Evolutionary conservation across 2,329 filamentous ascomycete genomes (phyloP), one percentile per base, ranked within the genome.

Genomic region (Pyrenophora tritici-repentis): DNA sequence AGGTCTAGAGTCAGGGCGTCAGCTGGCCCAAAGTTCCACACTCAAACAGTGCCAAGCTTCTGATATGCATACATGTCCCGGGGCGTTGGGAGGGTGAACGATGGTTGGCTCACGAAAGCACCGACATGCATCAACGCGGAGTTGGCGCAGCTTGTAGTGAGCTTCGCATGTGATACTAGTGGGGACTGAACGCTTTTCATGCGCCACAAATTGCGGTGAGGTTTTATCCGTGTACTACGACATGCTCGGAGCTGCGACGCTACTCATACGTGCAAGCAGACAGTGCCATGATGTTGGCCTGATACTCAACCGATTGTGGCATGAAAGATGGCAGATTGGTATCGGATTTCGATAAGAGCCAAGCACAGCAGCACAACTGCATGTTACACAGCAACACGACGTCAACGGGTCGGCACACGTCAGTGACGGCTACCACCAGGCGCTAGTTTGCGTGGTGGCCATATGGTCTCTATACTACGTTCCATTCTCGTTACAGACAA

Each of bases 401-500:
- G 56, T 56, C 59, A 58, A 29, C 26, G 26, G 26, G 9, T 61
- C 39, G 17, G 22, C 41, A 50, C 47, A 53, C 51, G 50, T 53
- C 55, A 56, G 35, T 56, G 49, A 45, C 58, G 48, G 42, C 33
- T 54, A 36, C 39, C 40, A 45, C 46, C 53, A 34, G 36, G 17
- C 44, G 47, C 53, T 53, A 52, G 42, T 13, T 37, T 29, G 20
- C 16, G 24, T 32, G 22, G 31, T 24, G 31, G 17, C 22, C 24
- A 40, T 33, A 14, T 44, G 35, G 36, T 35, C 26, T 47, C 35
- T 47, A 53, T 24, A 43, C 40, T 9, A 37, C 43, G 22, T 24
- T 38, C 31, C 39, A 29, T 43, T 36, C 20, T 35, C 22, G 26
- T 43, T 41, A 13, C 29, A 31, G 13, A 22, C 18, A 31, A 18